Base-by-base conservation (phyloP, 371 early-diverging fungal genomes). In the Mucor lusitanicus region DNA sequence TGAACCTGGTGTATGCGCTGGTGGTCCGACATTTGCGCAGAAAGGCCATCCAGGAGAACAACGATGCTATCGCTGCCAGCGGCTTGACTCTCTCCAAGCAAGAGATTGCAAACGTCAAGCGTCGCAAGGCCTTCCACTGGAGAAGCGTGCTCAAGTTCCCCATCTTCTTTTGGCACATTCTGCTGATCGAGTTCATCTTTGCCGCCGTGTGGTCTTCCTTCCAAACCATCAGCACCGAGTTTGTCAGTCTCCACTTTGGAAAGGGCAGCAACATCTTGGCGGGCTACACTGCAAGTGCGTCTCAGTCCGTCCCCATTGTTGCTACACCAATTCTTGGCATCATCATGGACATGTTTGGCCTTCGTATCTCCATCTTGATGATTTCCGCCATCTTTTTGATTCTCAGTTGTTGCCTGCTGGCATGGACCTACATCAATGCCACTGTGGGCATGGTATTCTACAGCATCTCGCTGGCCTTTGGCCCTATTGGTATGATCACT, bases 401-500 rank as follows among this genome's bases (percentile, higher is more conserved):
- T 27, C 60, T 73, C 30, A 64, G 73, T 64, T 30, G 62, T 5
- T 64, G 19, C n/a, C 63, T 82, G 28, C 70, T 82, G 8, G 75
- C 70, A 17, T 74, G 64, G 66, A 74, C 88, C 0, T 59, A 65
- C 23, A 35, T 82, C 5, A 67, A 78, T 33, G 89, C 90, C 15
- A 63, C 85, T 17, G 61, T 89, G 5, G 90, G 89, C 19, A 79
- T 89, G 83, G 56, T 88, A 1, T 72, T 86, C 6, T 91, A 89
- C 63, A 85, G 86, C 17, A 67, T 88, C 1, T 86, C 88, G 11
- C 70, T 91, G 63, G 82, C 90, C 8, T 75, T 90, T 30, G 91
- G 91, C 0, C 91, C 91, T n/a, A 85, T 91, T 39, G 72, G 81
- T 11, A 74, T 88, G 50, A 82, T 91, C 32, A 88, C 91, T 1